Conservation (phyloP, 225 moss, liverwort and hornwort genomes). For the Pseudoscleropodium purum region DNA sequence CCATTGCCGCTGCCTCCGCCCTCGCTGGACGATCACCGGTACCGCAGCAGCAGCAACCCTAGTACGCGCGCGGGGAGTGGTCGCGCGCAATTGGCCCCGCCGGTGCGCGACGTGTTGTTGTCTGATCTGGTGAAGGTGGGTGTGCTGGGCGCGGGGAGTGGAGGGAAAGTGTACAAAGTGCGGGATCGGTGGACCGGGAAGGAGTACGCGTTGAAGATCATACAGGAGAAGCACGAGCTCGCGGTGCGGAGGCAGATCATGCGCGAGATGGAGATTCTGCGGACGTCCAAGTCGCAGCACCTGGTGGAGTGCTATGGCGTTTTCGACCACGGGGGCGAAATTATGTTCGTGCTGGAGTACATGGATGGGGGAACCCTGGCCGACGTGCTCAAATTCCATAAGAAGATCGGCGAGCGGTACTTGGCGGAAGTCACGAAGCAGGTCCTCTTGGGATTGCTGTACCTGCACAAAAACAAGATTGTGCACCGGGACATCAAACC, state of each 20-base stretch:
- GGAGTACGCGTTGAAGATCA: conserved; percentile 86
- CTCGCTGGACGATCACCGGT: conserved; percentile 18
- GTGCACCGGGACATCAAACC: conserved; percentile 96
- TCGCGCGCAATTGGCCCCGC: conserved; percentile 8
- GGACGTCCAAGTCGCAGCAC: conserved; percentile 65
- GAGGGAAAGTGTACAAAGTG: conserved; percentile 93
- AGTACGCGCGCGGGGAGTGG: conserved; percentile 3
- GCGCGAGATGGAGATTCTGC: conserved; percentile 86
- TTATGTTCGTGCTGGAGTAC: conserved; percentile 82
- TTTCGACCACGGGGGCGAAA: conserved; percentile 71
- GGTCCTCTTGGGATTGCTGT: conserved; percentile 62
- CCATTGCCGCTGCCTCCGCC: conserved; percentile 79
- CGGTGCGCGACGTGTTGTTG: conserved; percentile 42
- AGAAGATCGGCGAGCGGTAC: conserved; percentile 70
- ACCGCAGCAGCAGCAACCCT: conserved; percentile 17
- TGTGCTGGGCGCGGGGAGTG: conserved; percentile 74
- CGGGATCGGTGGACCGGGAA: conserved; percentile 58
- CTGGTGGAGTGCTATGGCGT: conserved; percentile 89
- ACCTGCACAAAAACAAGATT: conserved; percentile 85
- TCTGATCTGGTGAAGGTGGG: conserved; percentile 60
- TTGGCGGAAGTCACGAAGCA: conserved; percentile 84
- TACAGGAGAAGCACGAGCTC: conserved; percentile 91
- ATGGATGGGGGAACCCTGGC: conserved; percentile 92
- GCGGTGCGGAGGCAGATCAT: conserved; percentile 77
- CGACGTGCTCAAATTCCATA: conserved; percentile 60